Percentiles rank a stretch among this genome's conserved stretches.
Conservation (phyloP, 805 yeast genomes). For the Huiozyma sinensis region DNA sequence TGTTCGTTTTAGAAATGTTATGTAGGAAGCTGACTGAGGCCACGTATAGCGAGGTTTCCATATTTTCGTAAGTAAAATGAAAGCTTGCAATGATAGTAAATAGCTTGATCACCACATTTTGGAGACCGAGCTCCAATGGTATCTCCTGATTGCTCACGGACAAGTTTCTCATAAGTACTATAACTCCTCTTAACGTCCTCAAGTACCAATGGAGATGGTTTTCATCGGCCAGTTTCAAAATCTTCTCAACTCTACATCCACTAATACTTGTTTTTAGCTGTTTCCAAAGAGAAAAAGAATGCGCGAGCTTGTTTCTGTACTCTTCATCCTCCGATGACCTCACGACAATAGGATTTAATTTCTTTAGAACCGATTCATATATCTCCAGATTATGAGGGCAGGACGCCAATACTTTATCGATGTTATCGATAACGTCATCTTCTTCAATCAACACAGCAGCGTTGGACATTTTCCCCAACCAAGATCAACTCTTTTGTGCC, state of each 20-base stretch:
- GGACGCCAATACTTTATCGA: constrained; percentile 4
- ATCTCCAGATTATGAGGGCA: constrained; percentile 5
- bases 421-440: constrained; percentile 2
- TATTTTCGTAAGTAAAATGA: constrained; percentile 10
- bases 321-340: constrained; percentile 19
- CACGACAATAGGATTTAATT: constrained; percentile 16
- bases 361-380: constrained; percentile 2
- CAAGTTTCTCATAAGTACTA: constrained; percentile 40
- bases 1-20: constrained; percentile 15
- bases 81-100: constrained; percentile 4
- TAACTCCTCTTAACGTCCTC: constrained; percentile 36
- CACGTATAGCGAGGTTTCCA: constrained; percentile 13
- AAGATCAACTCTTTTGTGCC: no score
- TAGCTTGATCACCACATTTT: constrained; percentile 8
- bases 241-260: constrained; percentile 1
- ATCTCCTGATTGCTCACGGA: constrained; percentile 26
- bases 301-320: constrained; percentile 19
- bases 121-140: constrained; percentile 19
- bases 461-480: no score
- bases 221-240: constrained; percentile 1
- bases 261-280: constrained; percentile 10
- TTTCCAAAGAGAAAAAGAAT: constrained; percentile 22
- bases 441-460: constrained; percentile 2
- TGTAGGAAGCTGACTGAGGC: constrained; percentile 14
- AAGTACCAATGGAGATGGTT: constrained; percentile 11